Evolutionary conservation across 2,329 filamentous ascomycete species (phyloP).

Genomic region (Ophiostoma fasciatum): DNA sequence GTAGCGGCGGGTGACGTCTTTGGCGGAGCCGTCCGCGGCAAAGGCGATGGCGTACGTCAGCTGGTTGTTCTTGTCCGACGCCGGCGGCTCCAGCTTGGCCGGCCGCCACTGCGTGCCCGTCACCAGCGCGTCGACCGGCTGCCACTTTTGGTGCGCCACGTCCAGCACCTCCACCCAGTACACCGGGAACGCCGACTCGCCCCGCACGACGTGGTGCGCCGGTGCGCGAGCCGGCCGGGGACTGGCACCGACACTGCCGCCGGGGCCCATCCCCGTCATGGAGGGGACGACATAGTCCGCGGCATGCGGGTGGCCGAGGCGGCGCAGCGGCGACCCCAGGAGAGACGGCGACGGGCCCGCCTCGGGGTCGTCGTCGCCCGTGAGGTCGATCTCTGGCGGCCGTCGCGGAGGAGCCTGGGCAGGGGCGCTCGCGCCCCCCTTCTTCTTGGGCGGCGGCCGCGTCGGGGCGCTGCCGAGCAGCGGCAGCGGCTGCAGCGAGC

Average conservation of each 20-base stretch:
- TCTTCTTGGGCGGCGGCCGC: too few relatives aligned
- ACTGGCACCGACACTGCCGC: too few relatives aligned
- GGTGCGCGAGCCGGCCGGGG: slow-evolving; percentile 10
- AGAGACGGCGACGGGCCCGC: slow-evolving; percentile 17
- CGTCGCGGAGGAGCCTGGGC: too few relatives aligned
- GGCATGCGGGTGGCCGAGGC: slow-evolving; percentile 39
- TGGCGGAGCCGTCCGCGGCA: slow-evolving; percentile 60
- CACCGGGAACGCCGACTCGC: slow-evolving; percentile 67
- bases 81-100: slow-evolving; percentile 65
- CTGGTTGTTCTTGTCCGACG: slow-evolving; percentile 58
- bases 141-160: slow-evolving; percentile 76
- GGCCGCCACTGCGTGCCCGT: slow-evolving; percentile 67
- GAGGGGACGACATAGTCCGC: slow-evolving; percentile 35
- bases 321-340: slow-evolving; percentile 24
- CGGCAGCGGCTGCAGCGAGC: slow-evolving; percentile 72
- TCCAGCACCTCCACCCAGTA: slow-evolving; percentile 95
- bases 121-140: slow-evolving; percentile 72
- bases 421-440: too few relatives aligned
- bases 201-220: slow-evolving; percentile 30
- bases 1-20: slow-evolving; percentile 81
- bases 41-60: slow-evolving; percentile 79
- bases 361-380: slow-evolving; percentile 21
- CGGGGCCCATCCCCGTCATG: too few relatives aligned
- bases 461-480: slow-evolving; percentile 43
- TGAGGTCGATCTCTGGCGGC: too few relatives aligned